Percentiles rank a stretch among this genome's conserved stretches.
Evolutionary conservation across 495 filamentous ascomycete species (phyloP).

Genomic region (Lichenothelia convexa): DNA sequence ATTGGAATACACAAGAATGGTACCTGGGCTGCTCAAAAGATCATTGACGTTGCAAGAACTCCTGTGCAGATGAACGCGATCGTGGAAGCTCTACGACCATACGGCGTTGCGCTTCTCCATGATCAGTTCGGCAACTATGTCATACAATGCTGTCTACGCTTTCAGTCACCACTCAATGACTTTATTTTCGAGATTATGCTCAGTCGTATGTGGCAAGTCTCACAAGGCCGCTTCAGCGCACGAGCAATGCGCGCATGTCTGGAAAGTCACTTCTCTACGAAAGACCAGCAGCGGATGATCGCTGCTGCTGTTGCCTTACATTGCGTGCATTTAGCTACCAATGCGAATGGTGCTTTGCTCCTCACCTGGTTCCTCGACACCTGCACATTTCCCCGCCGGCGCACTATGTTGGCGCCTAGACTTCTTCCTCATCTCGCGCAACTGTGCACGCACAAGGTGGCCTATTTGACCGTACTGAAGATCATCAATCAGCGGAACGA

Average conservation of each 20-base stretch:
- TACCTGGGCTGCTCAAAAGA: constrained; percentile 98
- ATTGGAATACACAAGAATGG: constrained; percentile 98
- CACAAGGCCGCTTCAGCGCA: constrained; percentile 85
- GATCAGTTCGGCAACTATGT: constrained; percentile 99
- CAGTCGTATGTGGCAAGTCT: constrained; percentile 81
- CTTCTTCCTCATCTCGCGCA: constrained; percentile 93
- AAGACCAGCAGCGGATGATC: constrained; percentile 88
- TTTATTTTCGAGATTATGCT: constrained; percentile 98
- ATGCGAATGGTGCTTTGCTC: constrained; percentile 83
- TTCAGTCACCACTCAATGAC: constrained; percentile 71
- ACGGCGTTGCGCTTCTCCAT: constrained; percentile 76
- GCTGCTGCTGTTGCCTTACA: constrained; percentile 89
- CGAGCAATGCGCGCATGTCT: constrained; percentile 92
- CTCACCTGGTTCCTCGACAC: constrained; percentile 98
- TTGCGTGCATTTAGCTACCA: constrained; percentile 90
- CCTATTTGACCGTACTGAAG: constrained; percentile 91
- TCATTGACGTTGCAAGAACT: constrained; percentile 85
- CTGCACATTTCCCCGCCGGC: constrained; percentile 82
- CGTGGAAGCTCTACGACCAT: constrained; percentile 63
- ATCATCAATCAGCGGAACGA: constrained; percentile 97
- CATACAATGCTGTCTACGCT: constrained; percentile 84
- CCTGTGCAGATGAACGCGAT: constrained; percentile 70
- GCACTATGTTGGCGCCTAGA: constrained; percentile 79
- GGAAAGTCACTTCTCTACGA: constrained; percentile 87
- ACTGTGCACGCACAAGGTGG: constrained; percentile 96